Evolutionary conservation across 495 filamentous ascomycete genomes (phyloP), one percentile per base, ranked within the genome.

Genomic region (Neurospora sp.): DNA sequence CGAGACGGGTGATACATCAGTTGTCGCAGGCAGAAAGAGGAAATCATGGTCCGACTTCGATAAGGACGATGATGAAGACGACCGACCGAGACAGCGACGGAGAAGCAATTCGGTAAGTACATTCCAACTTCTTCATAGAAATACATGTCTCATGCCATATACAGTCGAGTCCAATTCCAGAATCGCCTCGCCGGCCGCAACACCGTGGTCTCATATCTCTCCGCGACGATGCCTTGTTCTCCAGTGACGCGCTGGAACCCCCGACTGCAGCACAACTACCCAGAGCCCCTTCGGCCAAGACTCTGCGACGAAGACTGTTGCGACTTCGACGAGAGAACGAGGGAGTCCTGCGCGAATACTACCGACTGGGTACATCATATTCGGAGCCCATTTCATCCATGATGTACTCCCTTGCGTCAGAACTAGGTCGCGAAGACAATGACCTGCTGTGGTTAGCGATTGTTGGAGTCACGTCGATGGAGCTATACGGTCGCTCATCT

Each of bases 341-440:
- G 75, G 78, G 79, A 5, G 86, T 92, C 9, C 81, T 98, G 44
- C 86, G 90, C 17, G 84, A 85, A 65, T 99, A 99, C 81, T 97
- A 98, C 80, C 85, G 89, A 7, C 84, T 93, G 14, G 96, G 96
- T 59, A 90, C 93, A 14, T 95, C 94, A 27, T 97, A 97, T 78
- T 94, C 94, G 3, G 96, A 98, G 78, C 96, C 96, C 37, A 93
- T 98, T 72, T 97, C 94, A 0, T 94, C 93, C 1, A 88, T 99
- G 77, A 83, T 99, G 73, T 99, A 98, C 82, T 96, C 93, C 3
- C 86, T 99, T 6, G 96, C 94, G 20, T 97, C 94, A 2, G 96
- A 98, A 75, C 88, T 98, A 12, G 96, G 95, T 72, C 91, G 94
- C 48, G 96, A 99, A 84, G 95, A 98, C 77, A 98, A 98, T 76